A percentile compares a stretch with the other conserved stretches of the same genome.
Conservation (phyloP, 2,329 filamentous ascomycete species). For the Seiridium cupressi region DNA sequence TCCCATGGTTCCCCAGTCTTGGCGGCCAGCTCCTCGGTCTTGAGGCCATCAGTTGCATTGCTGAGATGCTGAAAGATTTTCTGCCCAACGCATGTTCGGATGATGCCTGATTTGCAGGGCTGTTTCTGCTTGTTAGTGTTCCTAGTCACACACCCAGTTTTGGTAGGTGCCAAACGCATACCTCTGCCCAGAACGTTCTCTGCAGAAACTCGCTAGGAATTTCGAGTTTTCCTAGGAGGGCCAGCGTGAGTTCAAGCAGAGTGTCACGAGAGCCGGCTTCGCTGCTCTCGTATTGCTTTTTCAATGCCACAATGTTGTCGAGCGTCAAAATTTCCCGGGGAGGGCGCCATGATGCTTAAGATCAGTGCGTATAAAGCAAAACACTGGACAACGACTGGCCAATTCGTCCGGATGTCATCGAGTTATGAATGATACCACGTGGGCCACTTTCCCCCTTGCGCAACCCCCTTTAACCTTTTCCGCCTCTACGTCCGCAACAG, state of each 20-base stretch:
- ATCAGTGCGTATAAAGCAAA: not conserved
- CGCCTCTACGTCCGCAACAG: too few species aligned
- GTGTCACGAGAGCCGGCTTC: not conserved
- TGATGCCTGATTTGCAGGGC: conserved; percentile 7
- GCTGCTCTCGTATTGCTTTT: not conserved
- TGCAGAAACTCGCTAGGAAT: conserved; percentile 12
- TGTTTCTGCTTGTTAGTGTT: not conserved
- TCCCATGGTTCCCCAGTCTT: not conserved
- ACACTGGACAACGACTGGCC: not conserved
- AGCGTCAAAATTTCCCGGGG: not conserved
- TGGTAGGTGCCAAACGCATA: not conserved
- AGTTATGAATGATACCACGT: not conserved
- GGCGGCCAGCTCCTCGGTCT: not conserved
- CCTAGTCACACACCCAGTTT: not conserved
- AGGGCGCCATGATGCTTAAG: not conserved
- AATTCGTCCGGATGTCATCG: not conserved
- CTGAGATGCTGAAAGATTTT: conserved; percentile 10
- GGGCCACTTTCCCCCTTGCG: too few species aligned
- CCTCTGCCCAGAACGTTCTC: conserved; percentile 10
- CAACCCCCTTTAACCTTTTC: too few species aligned
- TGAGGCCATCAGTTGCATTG: conserved; percentile 5
- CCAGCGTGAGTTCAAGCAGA: conserved; percentile 7
- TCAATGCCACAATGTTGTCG: not conserved
- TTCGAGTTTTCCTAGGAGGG: conserved; percentile 7
- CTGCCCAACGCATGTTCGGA: conserved; percentile 3